phyloP scores from a whole-genome alignment of 23 red algal species.

The Gracilaria domingensis region DNA sequence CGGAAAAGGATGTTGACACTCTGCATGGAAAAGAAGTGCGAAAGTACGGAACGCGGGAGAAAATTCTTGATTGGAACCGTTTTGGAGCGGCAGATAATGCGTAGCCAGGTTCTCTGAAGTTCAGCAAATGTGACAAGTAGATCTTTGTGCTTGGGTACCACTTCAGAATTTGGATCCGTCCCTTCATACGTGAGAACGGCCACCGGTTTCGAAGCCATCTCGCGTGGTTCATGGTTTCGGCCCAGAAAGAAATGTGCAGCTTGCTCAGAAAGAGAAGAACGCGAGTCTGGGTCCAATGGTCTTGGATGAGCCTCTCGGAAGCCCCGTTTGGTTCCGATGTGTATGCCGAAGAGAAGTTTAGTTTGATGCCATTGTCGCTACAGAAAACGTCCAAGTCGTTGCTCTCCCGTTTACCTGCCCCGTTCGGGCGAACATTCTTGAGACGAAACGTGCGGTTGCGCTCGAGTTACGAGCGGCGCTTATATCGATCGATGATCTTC shows the following conservation, averaged over 20 bases:
- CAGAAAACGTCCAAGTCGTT: not conserved
- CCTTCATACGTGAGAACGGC: too few species aligned
- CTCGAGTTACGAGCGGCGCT: not conserved
- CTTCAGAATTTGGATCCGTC: conserved; percentile 6
- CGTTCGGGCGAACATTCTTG: not conserved
- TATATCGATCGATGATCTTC: not conserved
- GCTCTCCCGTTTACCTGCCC: not conserved
- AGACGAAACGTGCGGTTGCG: too few species aligned
- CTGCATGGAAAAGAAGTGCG: conserved; percentile 24
- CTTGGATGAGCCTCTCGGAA: conserved; percentile 11
- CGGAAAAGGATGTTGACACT: conserved; percentile 11
- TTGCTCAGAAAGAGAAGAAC: conserved; percentile 24
- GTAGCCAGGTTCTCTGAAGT: conserved; percentile 19
- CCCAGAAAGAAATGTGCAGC: not conserved
- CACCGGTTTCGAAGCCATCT: not conserved
- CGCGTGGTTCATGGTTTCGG: conserved; percentile 1
- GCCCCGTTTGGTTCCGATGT: not conserved
- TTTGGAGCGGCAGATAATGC: conserved; percentile 34
- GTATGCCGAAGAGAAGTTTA: not conserved
- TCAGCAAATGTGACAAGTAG: not conserved
- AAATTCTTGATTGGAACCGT: conserved; percentile 28
- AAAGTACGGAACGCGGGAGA: not conserved
- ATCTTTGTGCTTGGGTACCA: conserved; percentile 18
- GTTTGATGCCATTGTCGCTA: not conserved
- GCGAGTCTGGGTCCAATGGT: not conserved